Evolutionary conservation across 768 basidiomycete genomes (phyloP).

Genomic region (Russula sp.): DNA sequence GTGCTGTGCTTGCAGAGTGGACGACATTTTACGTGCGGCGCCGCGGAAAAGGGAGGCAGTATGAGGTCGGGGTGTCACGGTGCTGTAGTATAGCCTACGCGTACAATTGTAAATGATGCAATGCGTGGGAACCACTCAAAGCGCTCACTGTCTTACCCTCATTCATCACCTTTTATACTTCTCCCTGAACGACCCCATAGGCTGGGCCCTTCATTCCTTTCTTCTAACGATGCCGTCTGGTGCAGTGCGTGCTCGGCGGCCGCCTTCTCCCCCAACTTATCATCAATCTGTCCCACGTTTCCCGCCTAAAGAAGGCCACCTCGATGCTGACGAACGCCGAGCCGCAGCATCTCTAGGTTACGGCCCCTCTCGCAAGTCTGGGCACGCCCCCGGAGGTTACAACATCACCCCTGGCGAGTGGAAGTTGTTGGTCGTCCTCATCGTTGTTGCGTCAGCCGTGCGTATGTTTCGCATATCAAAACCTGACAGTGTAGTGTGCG

Average conservation of each 20-base stretch:
- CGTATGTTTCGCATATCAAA: constrained; percentile 78
- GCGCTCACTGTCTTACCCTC: background rate
- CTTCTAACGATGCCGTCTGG: constrained; percentile 23
- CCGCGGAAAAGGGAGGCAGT: constrained; percentile 82
- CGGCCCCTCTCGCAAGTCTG: constrained; percentile 19
- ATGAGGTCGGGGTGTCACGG: constrained; percentile 26
- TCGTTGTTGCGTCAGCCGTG: constrained; percentile 70
- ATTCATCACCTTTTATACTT: constrained; percentile 8
- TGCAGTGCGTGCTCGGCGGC: constrained; percentile 20
- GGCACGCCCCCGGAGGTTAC: constrained; percentile 46
- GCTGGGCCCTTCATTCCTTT: constrained; percentile 13
- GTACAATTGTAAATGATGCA: too few species aligned
- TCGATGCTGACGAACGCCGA: constrained; percentile 23
- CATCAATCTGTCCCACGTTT: constrained; percentile 18
- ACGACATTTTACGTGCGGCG: constrained; percentile 82
- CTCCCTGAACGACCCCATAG: background rate
- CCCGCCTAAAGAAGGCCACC: constrained; percentile 20
- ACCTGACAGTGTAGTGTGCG: constrained; percentile 90
- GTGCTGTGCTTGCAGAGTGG: constrained; percentile 48
- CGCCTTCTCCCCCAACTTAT: constrained; percentile 17
- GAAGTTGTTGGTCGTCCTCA: constrained; percentile 60
- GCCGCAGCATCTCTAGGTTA: constrained; percentile 21
- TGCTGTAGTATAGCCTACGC: background rate
- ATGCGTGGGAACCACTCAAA: constrained; percentile 7
- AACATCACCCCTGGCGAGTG: constrained; percentile 65